Evolutionary conservation across 2,329 filamentous ascomycete species (phyloP).

Genomic region (Pyrenochaeta sp.): DNA sequence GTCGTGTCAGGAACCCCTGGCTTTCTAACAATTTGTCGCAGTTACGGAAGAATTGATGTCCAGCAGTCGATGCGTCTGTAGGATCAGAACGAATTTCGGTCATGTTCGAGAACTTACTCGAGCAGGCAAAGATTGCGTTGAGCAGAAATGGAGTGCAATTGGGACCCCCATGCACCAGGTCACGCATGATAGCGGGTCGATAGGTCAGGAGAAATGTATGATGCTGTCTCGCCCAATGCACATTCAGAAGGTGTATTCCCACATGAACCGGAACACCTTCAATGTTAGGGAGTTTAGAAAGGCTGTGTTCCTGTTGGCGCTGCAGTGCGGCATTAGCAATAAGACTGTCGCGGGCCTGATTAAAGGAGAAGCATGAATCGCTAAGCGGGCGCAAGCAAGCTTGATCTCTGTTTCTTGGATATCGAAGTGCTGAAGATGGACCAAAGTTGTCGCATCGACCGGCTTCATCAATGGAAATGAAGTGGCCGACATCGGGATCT

Average conservation of each 20-base stretch:
- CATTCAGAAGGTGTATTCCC: conserved; percentile 12
- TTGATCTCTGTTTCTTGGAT: too few relatives aligned
- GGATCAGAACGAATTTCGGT: conserved; percentile 55
- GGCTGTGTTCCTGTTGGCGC: background rate
- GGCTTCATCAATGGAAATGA: too few relatives aligned
- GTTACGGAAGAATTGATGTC: conserved; percentile 36
- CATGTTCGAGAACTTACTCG: conserved; percentile 55
- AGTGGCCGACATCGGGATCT: too few relatives aligned
- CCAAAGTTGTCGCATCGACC: too few relatives aligned
- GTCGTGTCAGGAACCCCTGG: conserved; percentile 24
- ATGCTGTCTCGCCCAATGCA: conserved; percentile 59
- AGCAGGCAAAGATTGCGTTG: conserved; percentile 60
- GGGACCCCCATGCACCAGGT: conserved; percentile 59
- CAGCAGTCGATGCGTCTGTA: conserved; percentile 55
- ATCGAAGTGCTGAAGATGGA: too few relatives aligned
- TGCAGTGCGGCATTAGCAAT: conserved; percentile 6
- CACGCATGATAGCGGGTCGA: conserved; percentile 51
- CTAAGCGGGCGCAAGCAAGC: too few relatives aligned
- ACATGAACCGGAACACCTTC: conserved; percentile 1
- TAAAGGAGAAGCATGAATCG: too few relatives aligned
- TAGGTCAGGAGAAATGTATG: conserved; percentile 58
- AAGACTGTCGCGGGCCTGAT: too few relatives aligned
- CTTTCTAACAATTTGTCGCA: conserved; percentile 28
- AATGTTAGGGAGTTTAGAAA: background rate
- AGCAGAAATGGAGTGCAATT: conserved; percentile 65